Percentiles rank a stretch among this genome's conserved stretches.
phyloP scores from a whole-genome alignment of 2,329 filamentous ascomycete species.

The Huntiella moniliformis region DNA sequence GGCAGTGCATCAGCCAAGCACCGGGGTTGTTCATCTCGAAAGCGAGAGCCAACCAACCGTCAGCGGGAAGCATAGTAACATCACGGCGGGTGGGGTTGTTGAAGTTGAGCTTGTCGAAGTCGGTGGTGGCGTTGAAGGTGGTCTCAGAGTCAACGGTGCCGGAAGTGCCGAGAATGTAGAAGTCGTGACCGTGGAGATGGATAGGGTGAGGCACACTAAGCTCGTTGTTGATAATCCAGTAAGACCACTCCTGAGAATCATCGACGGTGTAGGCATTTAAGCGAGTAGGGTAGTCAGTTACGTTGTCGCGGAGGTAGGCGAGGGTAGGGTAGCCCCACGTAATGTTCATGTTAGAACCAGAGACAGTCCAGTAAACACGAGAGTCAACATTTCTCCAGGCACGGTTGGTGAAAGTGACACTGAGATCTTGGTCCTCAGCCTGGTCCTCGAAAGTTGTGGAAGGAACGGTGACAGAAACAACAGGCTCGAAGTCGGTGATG shows the following conservation, averaged over 20 bases:
- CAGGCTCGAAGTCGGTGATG: slow-evolving; percentile 14
- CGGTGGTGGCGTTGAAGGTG: slow-evolving; percentile 17
- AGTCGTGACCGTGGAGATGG: no score
- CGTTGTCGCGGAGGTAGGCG: slow-evolving; percentile 14
- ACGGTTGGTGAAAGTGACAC: slow-evolving; percentile 14
- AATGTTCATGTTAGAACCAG: slow-evolving; percentile 19
- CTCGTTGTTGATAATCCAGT: slow-evolving; percentile 18
- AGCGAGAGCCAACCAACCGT: slow-evolving; percentile 29
- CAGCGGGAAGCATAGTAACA: slow-evolving; percentile 26
- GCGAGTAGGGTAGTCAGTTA: slow-evolving; percentile 12
- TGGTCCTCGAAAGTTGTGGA: slow-evolving; percentile 16
- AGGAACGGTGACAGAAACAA: slow-evolving; percentile 16
- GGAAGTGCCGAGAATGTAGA: no score
- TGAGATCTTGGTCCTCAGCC: slow-evolving; percentile 13
- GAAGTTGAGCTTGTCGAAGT: slow-evolving; percentile 21
- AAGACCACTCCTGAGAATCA: slow-evolving; percentile 16
- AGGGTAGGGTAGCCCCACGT: slow-evolving; percentile 24
- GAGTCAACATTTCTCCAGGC: slow-evolving; percentile 13
- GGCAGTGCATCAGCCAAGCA: slow-evolving; percentile 36
- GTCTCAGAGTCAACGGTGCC: slow-evolving; percentile 10
- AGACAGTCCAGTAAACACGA: slow-evolving; percentile 19
- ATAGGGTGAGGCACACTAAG: slow-evolving; percentile 23
- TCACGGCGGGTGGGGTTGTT: slow-evolving; percentile 34
- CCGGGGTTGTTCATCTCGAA: slow-evolving; percentile 31
- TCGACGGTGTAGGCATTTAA: slow-evolving; percentile 14